phyloP scores from a whole-genome alignment of 2,329 filamentous ascomycete genomes.

The Fusarium sp. region DNA sequence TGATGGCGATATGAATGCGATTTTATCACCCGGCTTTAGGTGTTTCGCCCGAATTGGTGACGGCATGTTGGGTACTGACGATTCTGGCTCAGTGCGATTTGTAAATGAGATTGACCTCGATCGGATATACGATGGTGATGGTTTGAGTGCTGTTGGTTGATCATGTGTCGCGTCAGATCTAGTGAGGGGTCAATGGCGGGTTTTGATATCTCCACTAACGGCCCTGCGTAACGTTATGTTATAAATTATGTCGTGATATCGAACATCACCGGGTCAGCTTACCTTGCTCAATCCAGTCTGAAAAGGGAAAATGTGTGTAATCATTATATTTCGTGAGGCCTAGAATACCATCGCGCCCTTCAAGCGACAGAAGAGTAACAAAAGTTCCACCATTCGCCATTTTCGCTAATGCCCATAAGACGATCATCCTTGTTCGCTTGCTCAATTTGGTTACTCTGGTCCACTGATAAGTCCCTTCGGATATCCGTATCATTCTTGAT shows the following conservation, averaged over 20 bases:
- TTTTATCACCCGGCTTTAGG: constrained; percentile 49
- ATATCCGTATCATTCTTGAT: neutral
- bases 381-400: constrained; percentile 1
- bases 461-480: neutral
- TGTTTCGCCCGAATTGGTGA: constrained; percentile 38
- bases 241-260: neutral
- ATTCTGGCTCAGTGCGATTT: rapidly evolving
- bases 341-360: neutral
- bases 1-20: constrained; percentile 54
- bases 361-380: neutral
- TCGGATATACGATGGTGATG: rapidly evolving
- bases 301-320: neutral
- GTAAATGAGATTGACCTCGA: rapidly evolving
- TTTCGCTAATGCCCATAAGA: neutral
- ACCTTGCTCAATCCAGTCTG: neutral
- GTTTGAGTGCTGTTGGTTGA: neutral
- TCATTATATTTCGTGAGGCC: neutral
- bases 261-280: neutral
- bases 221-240: constrained; percentile 1
- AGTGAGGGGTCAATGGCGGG: constrained; percentile 2
- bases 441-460: neutral
- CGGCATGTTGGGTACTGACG: constrained; percentile 1
- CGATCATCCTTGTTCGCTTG: neutral
- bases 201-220: neutral
- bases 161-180: too few species aligned